phyloP scores from a whole-genome alignment of 371 early-diverging fungal genomes.

The Haplosporangium sp. region DNA sequence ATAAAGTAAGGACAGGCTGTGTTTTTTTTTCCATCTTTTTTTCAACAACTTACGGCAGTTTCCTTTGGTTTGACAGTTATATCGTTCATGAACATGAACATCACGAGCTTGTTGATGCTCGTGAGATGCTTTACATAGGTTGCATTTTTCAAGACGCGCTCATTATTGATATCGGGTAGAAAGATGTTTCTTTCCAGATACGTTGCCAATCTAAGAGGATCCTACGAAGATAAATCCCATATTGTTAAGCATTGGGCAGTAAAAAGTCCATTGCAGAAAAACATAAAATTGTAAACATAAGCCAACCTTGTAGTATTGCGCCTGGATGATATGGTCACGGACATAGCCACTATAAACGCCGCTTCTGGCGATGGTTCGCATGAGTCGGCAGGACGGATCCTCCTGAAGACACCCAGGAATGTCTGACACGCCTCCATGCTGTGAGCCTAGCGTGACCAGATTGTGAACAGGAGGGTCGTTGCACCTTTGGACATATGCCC shows the following conservation, averaged over 20 bases:
- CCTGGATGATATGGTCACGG: conserved; percentile 86
- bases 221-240: conserved; percentile 28
- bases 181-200: conserved; percentile 84
- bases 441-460: conserved; percentile 90
- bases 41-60: conserved; percentile 66
- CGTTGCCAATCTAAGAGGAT: conserved; percentile 66
- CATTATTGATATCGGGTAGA: conserved; percentile 90
- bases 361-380: conserved; percentile 70
- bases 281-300: background rate
- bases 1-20: background rate
- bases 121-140: conserved; percentile 68
- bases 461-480: conserved; percentile 77
- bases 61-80: conserved; percentile 81
- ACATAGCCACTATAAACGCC: conserved; percentile 88
- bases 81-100: conserved; percentile 85
- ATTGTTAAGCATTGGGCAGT: background rate
- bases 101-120: conserved; percentile 75
- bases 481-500: conserved; percentile 87
- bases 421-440: conserved; percentile 85
- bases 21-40: background rate
- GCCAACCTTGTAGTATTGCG: conserved; percentile 85
- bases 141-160: conserved; percentile 60
- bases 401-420: conserved; percentile 80
- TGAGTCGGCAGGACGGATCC: conserved; percentile 67
- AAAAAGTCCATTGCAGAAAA: background rate